Base-by-base conservation (phyloP, 2,329 filamentous ascomycete genomes). In the Venturia effusa region DNA sequence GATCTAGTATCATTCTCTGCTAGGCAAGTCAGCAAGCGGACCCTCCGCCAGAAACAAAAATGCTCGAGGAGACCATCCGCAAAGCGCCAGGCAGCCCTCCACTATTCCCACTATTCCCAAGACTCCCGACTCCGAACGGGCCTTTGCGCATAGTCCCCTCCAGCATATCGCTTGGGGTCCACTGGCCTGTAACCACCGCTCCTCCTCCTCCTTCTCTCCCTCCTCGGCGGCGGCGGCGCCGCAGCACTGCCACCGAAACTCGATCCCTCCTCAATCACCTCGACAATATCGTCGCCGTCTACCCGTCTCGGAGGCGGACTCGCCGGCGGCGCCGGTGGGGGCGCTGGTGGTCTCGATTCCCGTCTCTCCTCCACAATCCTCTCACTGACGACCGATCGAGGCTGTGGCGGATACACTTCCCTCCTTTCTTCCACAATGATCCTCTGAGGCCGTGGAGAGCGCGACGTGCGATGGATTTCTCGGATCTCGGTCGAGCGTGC, bases 201-300 rank as follows among this genome's bases (percentile, higher is more conserved):
- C 64, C 74, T 73, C 59, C 73, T 71, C 64, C 76, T 72, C 61
- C 76, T 72, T 61, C 73, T 71, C 63, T 75, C 71, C 65, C 73
- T 76, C 66, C 73, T 74, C 65, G 73, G 72, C 66, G 74, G 69
- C 66, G 70, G 70, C 59, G 74, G 72, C 59, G 72, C 75, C 67
- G 70, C 65, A 67, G 67, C 68, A 34, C 51, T 57, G 3, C 51
- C 51, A 7, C 72, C 71, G 48, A 79, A 74, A 22, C 74, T 73
- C 5, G 78, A 79, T 63, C 80, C 76, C 71, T 84, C 83, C 71
- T 85, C 83, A 65, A 82, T 78, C 10, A 85, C 83, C 71, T 84
- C 81, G 2, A 84, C 78, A n/a, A 83, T 74, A 71, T 84, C 80
- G 60, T 82, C 81, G 48, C 77, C 65, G 40, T 59, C 67, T 64